Evolutionary conservation across 1,284 basidiomycete genomes (phyloP).

Genomic region (Mycosarcoma maydis): DNA sequence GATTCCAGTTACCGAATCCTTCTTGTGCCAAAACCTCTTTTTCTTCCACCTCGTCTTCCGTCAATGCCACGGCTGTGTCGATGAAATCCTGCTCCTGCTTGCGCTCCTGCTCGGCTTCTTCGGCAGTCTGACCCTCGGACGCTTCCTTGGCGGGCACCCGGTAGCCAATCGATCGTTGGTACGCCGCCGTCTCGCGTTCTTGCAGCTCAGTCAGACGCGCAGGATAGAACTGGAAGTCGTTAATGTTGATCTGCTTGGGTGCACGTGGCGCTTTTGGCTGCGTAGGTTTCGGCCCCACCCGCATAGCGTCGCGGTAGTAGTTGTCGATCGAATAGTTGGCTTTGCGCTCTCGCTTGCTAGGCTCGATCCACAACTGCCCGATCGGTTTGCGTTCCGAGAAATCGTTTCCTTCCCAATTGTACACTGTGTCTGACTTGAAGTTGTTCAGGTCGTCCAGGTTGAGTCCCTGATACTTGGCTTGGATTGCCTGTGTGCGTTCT

Average conservation of each 20-base stretch:
- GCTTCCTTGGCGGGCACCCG: conserved; percentile 77
- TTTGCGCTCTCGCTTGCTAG: conserved; percentile 95
- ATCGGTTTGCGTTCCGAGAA: conserved; percentile 76
- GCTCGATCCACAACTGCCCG: conserved; percentile 76
- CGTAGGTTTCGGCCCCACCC: conserved; percentile 76
- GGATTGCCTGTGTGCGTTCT: conserved; percentile 86
- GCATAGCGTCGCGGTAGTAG: conserved; percentile 88
- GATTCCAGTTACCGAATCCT: conserved; percentile 70
- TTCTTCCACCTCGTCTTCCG: conserved; percentile 82
- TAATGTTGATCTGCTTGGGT: conserved; percentile 88
- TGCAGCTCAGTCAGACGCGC: conserved; percentile 82
- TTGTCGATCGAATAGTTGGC: conserved; percentile 83
- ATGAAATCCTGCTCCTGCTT: conserved; percentile 81
- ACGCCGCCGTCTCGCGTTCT: conserved; percentile 75
- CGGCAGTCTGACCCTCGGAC: conserved; percentile 68
- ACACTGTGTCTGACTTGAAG: conserved; percentile 86
- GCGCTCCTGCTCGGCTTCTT: conserved; percentile 68
- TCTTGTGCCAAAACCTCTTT: conserved; percentile 69
- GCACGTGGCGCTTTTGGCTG: conserved; percentile 83
- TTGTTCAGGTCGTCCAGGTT: conserved; percentile 95
- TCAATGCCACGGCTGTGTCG: conserved; percentile 70
- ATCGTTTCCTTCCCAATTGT: conserved; percentile 95
- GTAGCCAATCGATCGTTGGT: conserved; percentile 77
- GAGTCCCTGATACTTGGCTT: conserved; percentile 89
- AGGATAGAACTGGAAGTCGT: conserved; percentile 98